These are phyloP conservation scores for Sphaerostilbella broomeana DNA, from an alignment of 2,329 filamentous ascomycete species.

Conservation along the genomic window DNA sequence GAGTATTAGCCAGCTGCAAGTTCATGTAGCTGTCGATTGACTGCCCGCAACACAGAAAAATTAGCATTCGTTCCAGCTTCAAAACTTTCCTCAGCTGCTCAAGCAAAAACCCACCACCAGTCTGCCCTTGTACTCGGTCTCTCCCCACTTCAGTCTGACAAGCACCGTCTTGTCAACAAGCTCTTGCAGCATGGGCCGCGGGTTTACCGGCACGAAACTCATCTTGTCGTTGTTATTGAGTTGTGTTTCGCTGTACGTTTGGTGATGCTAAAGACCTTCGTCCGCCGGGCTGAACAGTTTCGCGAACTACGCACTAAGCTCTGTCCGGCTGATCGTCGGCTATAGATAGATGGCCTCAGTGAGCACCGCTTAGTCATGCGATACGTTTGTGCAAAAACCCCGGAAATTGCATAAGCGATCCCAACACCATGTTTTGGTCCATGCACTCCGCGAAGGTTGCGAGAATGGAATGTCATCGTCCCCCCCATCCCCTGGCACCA, in stretches of 20 bases:
- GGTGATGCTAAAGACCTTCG: not conserved
- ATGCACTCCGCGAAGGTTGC: not conserved
- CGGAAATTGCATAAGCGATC: not conserved
- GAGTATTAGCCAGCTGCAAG: constrained; percentile 81
- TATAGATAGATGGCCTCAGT: not conserved
- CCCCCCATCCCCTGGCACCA: no score
- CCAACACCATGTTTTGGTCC: not conserved
- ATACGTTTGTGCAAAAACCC: not conserved
- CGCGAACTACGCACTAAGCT: constrained; percentile 7
- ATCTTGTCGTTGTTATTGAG: constrained; percentile 21
- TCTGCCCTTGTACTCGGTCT: constrained; percentile 93
- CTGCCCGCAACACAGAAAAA: constrained; percentile 8
- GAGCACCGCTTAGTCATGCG: not conserved
- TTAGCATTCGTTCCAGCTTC: constrained; percentile 9
- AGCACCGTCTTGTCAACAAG: constrained; percentile 87
- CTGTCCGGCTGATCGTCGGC: constrained; percentile 3
- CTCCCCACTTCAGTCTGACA: constrained; percentile 94
- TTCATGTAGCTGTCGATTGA: constrained; percentile 99
- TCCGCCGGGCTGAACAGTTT: constrained; percentile 14
- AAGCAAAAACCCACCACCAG: constrained; percentile 48
- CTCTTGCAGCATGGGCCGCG: constrained; percentile 89
- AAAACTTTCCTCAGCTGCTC: no score
- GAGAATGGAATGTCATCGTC: no score
- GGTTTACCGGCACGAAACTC: constrained; percentile 85
- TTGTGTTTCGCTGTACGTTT: not conserved